A percentile compares a stretch with the other conserved stretches of the same genome.
Evolutionary conservation across 257 asterid genomes (phyloP).

Genomic region (Hygrophila difformis): DNA sequence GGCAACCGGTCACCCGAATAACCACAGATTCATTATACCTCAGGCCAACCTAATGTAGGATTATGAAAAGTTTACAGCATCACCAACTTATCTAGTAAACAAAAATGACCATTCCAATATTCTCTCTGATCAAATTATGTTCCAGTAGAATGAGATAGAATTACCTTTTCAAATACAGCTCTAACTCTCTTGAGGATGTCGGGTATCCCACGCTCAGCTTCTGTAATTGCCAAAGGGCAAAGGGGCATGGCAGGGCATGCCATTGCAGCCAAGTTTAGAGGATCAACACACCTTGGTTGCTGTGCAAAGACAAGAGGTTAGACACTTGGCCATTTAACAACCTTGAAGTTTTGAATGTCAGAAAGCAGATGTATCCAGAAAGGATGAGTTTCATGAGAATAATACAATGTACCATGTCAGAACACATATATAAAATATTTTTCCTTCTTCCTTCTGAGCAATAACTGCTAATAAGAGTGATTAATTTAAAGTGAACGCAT

Average conservation of each 20-base stretch:
- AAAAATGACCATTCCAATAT: neutral
- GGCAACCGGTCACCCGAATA: constrained; percentile 94
- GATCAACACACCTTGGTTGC: constrained; percentile 95
- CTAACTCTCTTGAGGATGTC: constrained; percentile 86
- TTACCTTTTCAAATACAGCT: constrained; percentile 80
- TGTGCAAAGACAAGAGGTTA: constrained; percentile 17
- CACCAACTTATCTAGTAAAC: neutral
- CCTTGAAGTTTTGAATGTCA: neutral
- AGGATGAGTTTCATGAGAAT: constrained; percentile 4
- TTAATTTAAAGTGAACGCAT: too few species aligned
- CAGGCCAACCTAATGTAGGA: constrained; percentile 66
- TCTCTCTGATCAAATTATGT: constrained; percentile 6
- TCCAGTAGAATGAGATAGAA: too few species aligned
- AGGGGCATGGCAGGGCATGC: constrained; percentile 98
- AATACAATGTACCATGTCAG: neutral
- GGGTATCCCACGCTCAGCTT: constrained; percentile 98
- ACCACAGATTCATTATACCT: constrained; percentile 74
- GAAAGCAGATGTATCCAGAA: neutral
- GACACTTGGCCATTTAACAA: neutral
- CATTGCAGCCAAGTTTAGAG: constrained; percentile 89
- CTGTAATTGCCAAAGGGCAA: constrained; percentile 88
- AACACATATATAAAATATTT: neutral
- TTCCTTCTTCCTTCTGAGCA: too few species aligned
- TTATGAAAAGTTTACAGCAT: neutral
- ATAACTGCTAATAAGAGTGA: too few species aligned